Base-by-base conservation (phyloP, 148 eudicot genomes). In the Vaccinium macrocarpon region DNA sequence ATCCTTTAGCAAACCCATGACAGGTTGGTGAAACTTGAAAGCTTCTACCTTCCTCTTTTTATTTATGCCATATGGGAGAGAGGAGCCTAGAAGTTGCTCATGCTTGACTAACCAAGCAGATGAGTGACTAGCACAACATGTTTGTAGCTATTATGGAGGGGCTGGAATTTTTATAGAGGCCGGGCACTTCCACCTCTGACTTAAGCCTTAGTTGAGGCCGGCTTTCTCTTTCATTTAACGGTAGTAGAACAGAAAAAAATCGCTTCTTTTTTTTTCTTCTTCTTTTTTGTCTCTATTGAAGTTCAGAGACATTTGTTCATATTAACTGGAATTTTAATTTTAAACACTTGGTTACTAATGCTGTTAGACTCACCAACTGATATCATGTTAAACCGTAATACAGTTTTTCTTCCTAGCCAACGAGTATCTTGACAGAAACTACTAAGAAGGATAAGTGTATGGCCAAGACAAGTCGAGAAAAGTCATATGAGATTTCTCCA, bases 401-500 rank as follows among this genome's bases (percentile, higher is more conserved):
- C 2, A 83, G 8, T 52, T 48, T 48, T 56, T 53, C 68, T 48
- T 51, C 56, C 29, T 56, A 90, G 90, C 83, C 55, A 64, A 83
- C 48, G 35, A 62, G 78, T 53, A n/a, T 85, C n/a, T 83, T 50
- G 73, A 87, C 86, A 74, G 84, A 27, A 68, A 84, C 89, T n/a
- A 57, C 86, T 81, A 73, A 82, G 19, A 83, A 74, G 13, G 84
- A 77, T 76, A 35, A 78, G 57, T 27, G 81, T 72, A 48, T 66
- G 29, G 62, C 82, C 66, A 73, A 83, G 85, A 91, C 85, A 16
- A 88, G 61, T 81, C 83, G 16, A 80, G 94, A 89, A 87, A 90
- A 91, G 71, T 92, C 98, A 52, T 97, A 93, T 87, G 97, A 93
- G 38, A 94, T 97, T 88, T 97, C 99, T 81, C 98, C 99, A 21